Conservation (phyloP, 768 basidiomycete species). For the Mycena chlorophos region DNA sequence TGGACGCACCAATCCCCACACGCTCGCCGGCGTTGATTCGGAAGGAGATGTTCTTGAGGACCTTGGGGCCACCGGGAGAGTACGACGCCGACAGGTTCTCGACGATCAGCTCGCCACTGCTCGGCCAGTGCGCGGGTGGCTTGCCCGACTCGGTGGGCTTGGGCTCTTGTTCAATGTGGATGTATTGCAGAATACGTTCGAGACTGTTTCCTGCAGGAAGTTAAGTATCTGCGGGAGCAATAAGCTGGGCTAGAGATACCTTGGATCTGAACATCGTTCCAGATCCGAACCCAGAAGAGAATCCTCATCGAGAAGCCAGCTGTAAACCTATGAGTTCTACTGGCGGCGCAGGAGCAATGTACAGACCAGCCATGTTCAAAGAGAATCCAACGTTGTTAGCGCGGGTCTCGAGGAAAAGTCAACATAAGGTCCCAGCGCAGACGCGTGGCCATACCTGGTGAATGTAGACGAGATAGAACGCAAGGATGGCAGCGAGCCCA, state of each 20-base stretch:
- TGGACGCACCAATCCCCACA: slow-evolving; percentile 40
- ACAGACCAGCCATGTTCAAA: slow-evolving; percentile 39
- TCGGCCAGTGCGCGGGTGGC: slow-evolving; percentile 58
- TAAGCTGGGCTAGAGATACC: slow-evolving; percentile 26
- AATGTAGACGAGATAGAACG: slow-evolving; percentile 24
- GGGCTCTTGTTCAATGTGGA: slow-evolving; percentile 47
- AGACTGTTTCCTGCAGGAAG: slow-evolving; percentile 31
- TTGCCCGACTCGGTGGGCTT: slow-evolving; percentile 38
- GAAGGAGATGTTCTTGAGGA: slow-evolving; percentile 57
- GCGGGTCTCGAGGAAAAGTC: slow-evolving; percentile 33
- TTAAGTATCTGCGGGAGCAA: slow-evolving; percentile 29
- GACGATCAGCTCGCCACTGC: slow-evolving; percentile 18
- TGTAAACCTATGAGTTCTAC: not conserved
- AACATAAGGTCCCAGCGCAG: slow-evolving; percentile 38
- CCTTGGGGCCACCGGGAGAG: slow-evolving; percentile 53
- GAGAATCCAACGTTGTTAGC: slow-evolving; percentile 39
- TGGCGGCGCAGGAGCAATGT: not conserved
- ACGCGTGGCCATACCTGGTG: slow-evolving; percentile 33
- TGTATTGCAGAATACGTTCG: slow-evolving; percentile 62
- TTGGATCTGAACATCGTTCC: slow-evolving; percentile 34
- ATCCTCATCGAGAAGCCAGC: slow-evolving; percentile 50
- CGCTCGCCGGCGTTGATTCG: slow-evolving; percentile 54
- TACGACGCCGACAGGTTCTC: slow-evolving; percentile 51
- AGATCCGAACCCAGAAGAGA: slow-evolving; percentile 33
- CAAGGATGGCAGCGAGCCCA: slow-evolving; percentile 44